Conservation (phyloP, 2,329 filamentous ascomycete genomes). For the Pseudopyrenochaeta lycopersici region DNA sequence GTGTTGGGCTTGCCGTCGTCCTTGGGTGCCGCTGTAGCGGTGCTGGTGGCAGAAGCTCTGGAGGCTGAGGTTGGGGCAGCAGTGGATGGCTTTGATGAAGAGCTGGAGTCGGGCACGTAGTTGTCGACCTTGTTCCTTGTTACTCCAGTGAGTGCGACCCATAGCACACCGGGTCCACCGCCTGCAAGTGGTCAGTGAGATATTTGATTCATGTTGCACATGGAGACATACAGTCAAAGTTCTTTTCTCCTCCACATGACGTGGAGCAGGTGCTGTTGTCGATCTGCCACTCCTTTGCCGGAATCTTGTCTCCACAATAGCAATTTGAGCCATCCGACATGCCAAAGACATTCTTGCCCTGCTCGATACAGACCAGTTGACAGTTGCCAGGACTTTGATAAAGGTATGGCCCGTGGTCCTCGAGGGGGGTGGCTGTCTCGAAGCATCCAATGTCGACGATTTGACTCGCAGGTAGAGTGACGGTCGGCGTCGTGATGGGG, state of each 20-base stretch:
- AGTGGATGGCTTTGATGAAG: slow-evolving; percentile 25
- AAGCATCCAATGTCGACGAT: slow-evolving; percentile 61
- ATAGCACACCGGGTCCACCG: slow-evolving; percentile 64
- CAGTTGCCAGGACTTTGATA: slow-evolving; percentile 67
- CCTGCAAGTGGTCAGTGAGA: slow-evolving; percentile 54
- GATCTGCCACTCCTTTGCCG: slow-evolving; percentile 63
- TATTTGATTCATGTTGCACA: neutral
- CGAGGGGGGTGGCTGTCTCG: slow-evolving; percentile 56
- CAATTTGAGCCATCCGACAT: slow-evolving; percentile 70
- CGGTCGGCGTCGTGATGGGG: slow-evolving; percentile 43
- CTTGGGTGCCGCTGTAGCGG: slow-evolving; percentile 40
- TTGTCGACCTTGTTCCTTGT: slow-evolving; percentile 50
- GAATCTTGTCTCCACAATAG: slow-evolving; percentile 76
- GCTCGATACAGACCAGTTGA: slow-evolving; percentile 59
- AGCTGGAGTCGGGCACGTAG: slow-evolving; percentile 35
- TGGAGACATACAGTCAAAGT: slow-evolving; percentile 70
- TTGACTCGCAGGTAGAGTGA: slow-evolving; percentile 33
- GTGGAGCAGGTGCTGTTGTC: slow-evolving; percentile 69
- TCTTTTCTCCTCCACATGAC: slow-evolving; percentile 67
- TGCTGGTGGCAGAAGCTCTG: slow-evolving; percentile 20
- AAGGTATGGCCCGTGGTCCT: slow-evolving; percentile 57
- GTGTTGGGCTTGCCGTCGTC: slow-evolving; percentile 65
- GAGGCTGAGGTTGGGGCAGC: slow-evolving; percentile 21
- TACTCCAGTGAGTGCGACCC: slow-evolving; percentile 62
- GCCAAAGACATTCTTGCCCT: slow-evolving; percentile 67